These are phyloP conservation scores for Blastomyces gilchristii DNA, from an alignment of 2,329 filamentous ascomycete species.

Conservation along the genomic window DNA sequence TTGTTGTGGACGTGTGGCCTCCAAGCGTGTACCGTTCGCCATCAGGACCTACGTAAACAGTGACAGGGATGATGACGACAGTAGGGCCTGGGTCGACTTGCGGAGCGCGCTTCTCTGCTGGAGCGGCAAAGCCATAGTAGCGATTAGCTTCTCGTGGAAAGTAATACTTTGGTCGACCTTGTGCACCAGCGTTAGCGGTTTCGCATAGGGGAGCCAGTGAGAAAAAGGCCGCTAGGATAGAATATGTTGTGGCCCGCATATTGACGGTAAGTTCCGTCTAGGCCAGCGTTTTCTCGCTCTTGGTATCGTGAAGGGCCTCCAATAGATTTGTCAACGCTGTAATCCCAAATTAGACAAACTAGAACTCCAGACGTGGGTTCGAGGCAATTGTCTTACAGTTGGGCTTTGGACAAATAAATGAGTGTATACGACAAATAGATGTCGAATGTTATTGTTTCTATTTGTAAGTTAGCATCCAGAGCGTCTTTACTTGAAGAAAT, in stretches of 20 bases:
- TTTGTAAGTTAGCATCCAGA: not conserved
- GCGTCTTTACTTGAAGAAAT: not conserved
- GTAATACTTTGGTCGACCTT: slow-evolving; percentile 5
- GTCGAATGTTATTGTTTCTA: slow-evolving; percentile 3
- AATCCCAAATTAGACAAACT: not conserved
- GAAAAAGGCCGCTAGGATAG: slow-evolving; percentile 1
- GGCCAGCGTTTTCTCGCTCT: not conserved
- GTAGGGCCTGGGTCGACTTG: slow-evolving; percentile 8
- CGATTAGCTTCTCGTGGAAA: slow-evolving; percentile 24
- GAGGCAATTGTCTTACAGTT: not conserved
- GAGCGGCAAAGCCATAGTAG: slow-evolving; percentile 9
- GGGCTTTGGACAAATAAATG: not conserved
- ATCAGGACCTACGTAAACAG: slow-evolving; percentile 13
- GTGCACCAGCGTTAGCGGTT: not conserved
- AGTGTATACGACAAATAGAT: slow-evolving; percentile 3
- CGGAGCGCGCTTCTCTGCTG: slow-evolving; percentile 14
- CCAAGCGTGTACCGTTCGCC: slow-evolving; percentile 12
- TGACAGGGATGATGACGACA: slow-evolving; percentile 13
- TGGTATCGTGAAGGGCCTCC: not conserved
- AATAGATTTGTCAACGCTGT: not conserved
- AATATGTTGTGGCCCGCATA: slow-evolving; percentile 3
- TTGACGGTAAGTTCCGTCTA: not conserved
- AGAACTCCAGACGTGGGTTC: not conserved
- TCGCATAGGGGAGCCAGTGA: not conserved
- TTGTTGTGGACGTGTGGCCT: slow-evolving; percentile 18